Conservation (phyloP, 2,329 filamentous ascomycete species). For the Trichoderma simmonsii region DNA sequence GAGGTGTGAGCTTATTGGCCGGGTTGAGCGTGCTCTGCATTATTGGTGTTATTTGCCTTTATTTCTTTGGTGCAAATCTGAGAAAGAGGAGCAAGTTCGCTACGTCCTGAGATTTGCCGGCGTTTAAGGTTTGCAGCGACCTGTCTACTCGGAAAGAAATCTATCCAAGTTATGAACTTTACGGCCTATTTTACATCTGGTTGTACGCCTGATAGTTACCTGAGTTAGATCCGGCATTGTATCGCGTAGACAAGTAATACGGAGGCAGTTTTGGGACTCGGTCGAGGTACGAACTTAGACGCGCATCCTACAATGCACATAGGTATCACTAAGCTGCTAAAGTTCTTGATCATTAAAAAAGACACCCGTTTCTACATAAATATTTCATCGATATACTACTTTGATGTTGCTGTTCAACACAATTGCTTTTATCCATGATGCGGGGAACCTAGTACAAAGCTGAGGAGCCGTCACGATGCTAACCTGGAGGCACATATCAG, state of each 20-base stretch:
- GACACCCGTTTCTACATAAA: neutral
- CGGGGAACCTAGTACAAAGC: neutral
- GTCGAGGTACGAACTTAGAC: neutral
- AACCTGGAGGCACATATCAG: neutral
- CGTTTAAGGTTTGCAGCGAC: neutral
- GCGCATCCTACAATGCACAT: neutral
- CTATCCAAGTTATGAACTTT: neutral
- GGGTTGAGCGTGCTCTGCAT: neutral
- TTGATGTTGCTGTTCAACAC: neutral
- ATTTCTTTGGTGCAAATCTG: neutral
- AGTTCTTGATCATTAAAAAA: neutral
- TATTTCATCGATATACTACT: neutral
- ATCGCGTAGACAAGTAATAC: neutral
- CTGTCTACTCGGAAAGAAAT: neutral
- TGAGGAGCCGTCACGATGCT: neutral
- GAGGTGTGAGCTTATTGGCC: neutral
- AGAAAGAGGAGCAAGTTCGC: neutral
- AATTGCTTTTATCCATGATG: neutral
- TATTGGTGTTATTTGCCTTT: neutral
- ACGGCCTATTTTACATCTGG: neutral
- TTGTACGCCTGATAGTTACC: neutral
- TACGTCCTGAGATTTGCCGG: neutral
- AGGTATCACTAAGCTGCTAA: neutral
- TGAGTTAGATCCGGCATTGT: neutral
- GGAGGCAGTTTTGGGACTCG: neutral